Conservation (phyloP, 2,329 filamentous ascomycete species). For the Aspergillus sp. region DNA sequence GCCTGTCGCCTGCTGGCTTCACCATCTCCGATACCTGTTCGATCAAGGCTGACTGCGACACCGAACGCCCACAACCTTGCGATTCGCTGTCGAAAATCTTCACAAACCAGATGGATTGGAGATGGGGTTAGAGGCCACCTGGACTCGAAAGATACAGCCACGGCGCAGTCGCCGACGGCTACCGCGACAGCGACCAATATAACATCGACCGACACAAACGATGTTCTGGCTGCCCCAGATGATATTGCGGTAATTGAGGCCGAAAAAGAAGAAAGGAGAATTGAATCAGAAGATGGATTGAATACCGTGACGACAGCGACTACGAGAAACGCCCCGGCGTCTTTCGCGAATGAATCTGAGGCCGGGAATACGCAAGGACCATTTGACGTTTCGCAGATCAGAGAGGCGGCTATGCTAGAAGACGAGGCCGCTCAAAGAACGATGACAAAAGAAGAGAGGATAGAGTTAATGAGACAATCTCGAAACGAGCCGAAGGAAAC, state of each 20-base stretch:
- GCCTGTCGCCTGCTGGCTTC: constrained; percentile 55
- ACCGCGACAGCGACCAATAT: background rate
- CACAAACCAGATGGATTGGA: constrained; percentile 40
- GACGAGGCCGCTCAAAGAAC: background rate
- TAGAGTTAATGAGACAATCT: background rate
- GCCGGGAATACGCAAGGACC: background rate
- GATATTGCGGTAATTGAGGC: background rate
- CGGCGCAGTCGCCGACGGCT: background rate
- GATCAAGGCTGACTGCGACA: constrained; percentile 42
- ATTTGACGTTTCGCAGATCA: constrained; percentile 3
- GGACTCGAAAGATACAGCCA: background rate
- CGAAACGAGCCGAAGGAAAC: constrained; percentile 41
- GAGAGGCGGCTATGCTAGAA: background rate
- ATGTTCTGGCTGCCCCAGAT: background rate
- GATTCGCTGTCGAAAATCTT: constrained; percentile 41
- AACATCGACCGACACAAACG: background rate
- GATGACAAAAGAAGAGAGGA: background rate
- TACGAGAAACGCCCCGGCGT: background rate
- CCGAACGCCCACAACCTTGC: constrained; percentile 27
- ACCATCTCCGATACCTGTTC: constrained; percentile 44
- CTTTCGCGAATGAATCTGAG: background rate
- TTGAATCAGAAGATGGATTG: background rate
- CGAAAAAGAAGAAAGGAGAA: background rate
- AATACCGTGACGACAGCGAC: background rate
- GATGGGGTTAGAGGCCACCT: constrained; percentile 2